Evolutionary conservation across 768 basidiomycete species (phyloP), one percentile per base, ranked within the genome.

Genomic region (Panus rudis): DNA sequence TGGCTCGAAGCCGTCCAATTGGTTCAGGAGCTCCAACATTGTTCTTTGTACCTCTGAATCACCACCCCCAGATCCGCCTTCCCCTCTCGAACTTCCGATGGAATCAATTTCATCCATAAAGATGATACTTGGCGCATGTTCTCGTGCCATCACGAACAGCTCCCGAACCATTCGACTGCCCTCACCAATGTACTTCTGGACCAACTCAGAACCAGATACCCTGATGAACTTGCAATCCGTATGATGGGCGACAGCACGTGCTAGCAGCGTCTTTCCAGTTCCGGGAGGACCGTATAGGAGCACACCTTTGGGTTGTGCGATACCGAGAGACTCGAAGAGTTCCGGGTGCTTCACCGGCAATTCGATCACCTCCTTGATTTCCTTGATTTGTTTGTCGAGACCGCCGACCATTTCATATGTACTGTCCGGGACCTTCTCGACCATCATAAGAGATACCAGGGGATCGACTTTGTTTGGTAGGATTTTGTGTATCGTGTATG

Each of bases 371-470:
- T 98, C 94, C 66, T 97, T 96, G 67, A 98, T 94, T 59, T 98
- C 93, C 69, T 96, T 96, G 57, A 94, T 93, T 52, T 93, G 85
- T 67, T 96, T 90, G 72, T 98, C 96, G 46, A 98, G 77, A 53
- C 94, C 94, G 17, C 96, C 96, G 48, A 99, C 94, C 93, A 98
- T 97, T 66, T 98, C 96, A 67, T 99, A 99, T 23, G 96, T 98
- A 65, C 88, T 92, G 64, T 98, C 94, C 0, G 94, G 94, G 0
- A 98, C 94, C 63, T 99, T 99, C 68, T 99, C 94, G 10, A 98
- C 94, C 93, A 98, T 97, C 96, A 98, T 98, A 50, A 98, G 79
- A 16, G 92, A 96, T 23, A 98, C 93, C 30, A 98, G 81, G 4
- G 96, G 94, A 64, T 97, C 96, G 55, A 97, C 87, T 68, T 99